Base-by-base conservation (phyloP, 2,329 filamentous ascomycete genomes). In the Neofusicoccum parvum region DNA sequence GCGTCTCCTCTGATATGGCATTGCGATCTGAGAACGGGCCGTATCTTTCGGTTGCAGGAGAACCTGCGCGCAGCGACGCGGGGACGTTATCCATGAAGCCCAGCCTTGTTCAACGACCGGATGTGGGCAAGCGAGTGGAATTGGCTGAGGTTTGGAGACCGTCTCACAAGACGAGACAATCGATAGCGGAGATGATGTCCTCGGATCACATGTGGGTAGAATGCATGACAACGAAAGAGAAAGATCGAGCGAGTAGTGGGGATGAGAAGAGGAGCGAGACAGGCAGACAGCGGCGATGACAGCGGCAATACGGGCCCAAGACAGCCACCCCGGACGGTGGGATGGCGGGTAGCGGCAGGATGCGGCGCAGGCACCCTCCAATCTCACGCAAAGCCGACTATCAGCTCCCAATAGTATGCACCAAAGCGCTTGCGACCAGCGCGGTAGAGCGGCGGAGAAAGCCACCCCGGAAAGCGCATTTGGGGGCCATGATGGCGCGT, bases 71-170 rank as follows among this genome's bases (percentile, higher is more conserved):
- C 58, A 78, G 73, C 43, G 71, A 70, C 56, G 69, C 70, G 3
- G 75, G 75, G 7, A 76, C 69, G 48, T 65, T 68, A 34, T 72
- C 72, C 73, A 78, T 76, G 46, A 20, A 14, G 15, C 15, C n/a
- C 3, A 9, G 4, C 7, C 23, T 15, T 15, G 23, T n/a, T n/a
- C 11, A 36, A 36, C 15, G 48, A 51, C 48, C 23, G 12, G 27
- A 15, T n/a, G 14, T 32, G 5, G 27, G 12, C 9, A n/a, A 17
- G 14, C 15, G 48, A 12, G 53, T 9, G 39, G 12, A 12, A 6
- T 23, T 12, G 6, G 17, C 27, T 49, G 10, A 27, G 20, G 7
- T 27, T 49, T 5, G 12, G 20, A 23, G 27, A 32, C 1, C 5
- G 5, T 32, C 27, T 32, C 27, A 7, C 5, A 32, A 32, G 5